Base-by-base conservation (phyloP, 108 stramenopile genomes). In the Thalassiosira profunda region DNA sequence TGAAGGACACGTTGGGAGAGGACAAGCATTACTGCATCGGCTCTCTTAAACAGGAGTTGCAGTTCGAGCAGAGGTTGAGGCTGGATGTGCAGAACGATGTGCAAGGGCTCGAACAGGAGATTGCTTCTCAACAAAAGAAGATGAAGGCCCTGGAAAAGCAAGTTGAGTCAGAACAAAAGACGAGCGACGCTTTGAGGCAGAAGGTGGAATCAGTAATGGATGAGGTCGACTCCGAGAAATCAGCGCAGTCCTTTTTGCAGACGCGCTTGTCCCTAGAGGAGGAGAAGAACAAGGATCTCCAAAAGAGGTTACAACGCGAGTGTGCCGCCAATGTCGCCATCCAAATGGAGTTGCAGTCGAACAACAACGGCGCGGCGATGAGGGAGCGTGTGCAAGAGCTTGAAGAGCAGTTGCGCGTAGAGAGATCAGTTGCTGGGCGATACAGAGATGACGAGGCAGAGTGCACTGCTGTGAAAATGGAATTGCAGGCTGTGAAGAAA, bases 261-360 rank as follows among this genome's bases (percentile, higher is more conserved):
- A 29, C 14, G 3, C 38, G 54, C 25, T 25, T 65, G 20, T 28
- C 49, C 14, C 8, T 43, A 52, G 34, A 24, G 17, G 24, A 40
- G 15, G 5, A 65, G 36, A 38, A 51, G 6, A 53, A 24, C n/a
- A 10, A 53, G 28, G 49, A 49, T 7, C 49, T 65, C 10, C 45
- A 51, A 53, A 30, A 65, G 46, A 65, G 44, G 26, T 35, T 65
- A 3, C 15, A 34, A 2, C 15, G 18, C 36, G 64, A 65, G 4
- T 35, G 51, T 41, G 64, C 64, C 18, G 29, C 49, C 1, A 45
- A 30, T 40, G 35, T 65, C 18, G 26, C 64, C 17, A 23, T 40
- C 4, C 30, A 28, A 15, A 65, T 65, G 64, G 64, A 65, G 26
- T 33, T 65, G 23, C 64, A 65, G 1, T 65, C 64, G 5, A 52